phyloP scores from a whole-genome alignment of 2,329 filamentous ascomycete species.

The Penicillium sp. region DNA sequence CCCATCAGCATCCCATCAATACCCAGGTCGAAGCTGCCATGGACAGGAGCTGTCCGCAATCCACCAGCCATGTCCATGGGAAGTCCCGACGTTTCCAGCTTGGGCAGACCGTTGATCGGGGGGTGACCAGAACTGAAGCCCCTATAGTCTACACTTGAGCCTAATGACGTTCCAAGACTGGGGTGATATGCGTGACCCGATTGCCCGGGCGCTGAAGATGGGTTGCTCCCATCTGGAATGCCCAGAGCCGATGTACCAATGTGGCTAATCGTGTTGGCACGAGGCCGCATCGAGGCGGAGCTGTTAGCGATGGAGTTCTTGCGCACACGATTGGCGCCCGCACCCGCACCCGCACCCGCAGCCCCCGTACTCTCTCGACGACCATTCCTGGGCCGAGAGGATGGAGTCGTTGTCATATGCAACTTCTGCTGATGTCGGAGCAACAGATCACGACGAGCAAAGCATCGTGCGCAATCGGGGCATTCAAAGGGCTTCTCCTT shows the following conservation, averaged over 20 bases:
- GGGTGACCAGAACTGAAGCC: constrained; percentile 62
- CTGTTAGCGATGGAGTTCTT: constrained; percentile 85
- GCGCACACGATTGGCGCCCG: constrained; percentile 74
- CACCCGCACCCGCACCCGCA: constrained; percentile 61
- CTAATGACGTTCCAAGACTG: constrained; percentile 69
- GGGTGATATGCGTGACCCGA: constrained; percentile 71
- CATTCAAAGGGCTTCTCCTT: constrained; percentile 99
- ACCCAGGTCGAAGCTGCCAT: constrained; percentile 73
- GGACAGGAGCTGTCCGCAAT: constrained; percentile 78
- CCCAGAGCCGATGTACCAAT: constrained; percentile 79
- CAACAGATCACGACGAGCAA: constrained; percentile 88
- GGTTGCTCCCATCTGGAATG: constrained; percentile 53
- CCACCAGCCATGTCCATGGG: constrained; percentile 70
- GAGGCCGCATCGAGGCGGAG: constrained; percentile 72
- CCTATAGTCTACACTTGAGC: constrained; percentile 66
- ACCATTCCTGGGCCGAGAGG: constrained; percentile 78
- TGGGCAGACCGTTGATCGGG: constrained; percentile 73
- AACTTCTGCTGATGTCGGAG: constrained; percentile 98
- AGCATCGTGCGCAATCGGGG: constrained; percentile 91
- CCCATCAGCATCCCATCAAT: constrained; percentile 74
- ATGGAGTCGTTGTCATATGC: constrained; percentile 88
- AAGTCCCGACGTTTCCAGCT: constrained; percentile 79
- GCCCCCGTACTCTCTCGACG: constrained; percentile 86
- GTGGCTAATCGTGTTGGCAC: constrained; percentile 96
- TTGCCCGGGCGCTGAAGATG: constrained; percentile 36